Base-by-base conservation (phyloP, 495 filamentous ascomycete genomes). In the Entonaema liquescens region DNA sequence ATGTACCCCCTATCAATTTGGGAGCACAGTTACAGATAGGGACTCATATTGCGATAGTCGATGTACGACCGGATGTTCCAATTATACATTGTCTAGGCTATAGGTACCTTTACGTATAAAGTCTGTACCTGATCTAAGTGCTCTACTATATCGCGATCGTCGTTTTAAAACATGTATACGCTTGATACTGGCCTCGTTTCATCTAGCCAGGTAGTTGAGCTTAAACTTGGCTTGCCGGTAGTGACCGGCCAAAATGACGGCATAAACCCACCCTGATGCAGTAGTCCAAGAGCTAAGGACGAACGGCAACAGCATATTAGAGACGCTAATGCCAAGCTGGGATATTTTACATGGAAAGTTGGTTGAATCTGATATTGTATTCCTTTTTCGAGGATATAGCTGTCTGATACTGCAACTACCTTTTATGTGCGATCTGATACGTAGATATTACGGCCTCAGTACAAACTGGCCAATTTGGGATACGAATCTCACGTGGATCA, bases 201-300 rank as follows among this genome's bases (percentile, higher is more conserved):
- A 57, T 35, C 29, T 38, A 40, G 68, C 38, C 56, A 8, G 19
- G 49, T 33, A n/a, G 44, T 31, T n/a, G 35, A 19, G 28, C 49
- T 60, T 54, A 72, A 67, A 72, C 69, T 67, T 72, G 69, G 58
- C 55, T 9, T 13, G 53, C 52, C 59, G 58, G 69, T 29, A 72
- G 53, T 63, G 59, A 64, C 38, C 28, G 63, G 59, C 40, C 38
- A 60, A 49, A 35, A 67, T 72, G 64, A 63, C 64, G 63, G 68
- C 68, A 71, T 67, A 28, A 54, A 59, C 31, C 68, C 68, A 65
- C 68, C 3, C 12, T 7, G 42, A 33, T 47, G 28, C 56, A 62
- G 50, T 54, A 65, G 50, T 50, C 49, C 40, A 31, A 42, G 36
- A 17, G 36, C 61, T 52, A 50, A 65, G 29, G 33, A 29, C 33